Base-by-base conservation (phyloP, 2,329 filamentous ascomycete species). In the Penicillium sp. region DNA sequence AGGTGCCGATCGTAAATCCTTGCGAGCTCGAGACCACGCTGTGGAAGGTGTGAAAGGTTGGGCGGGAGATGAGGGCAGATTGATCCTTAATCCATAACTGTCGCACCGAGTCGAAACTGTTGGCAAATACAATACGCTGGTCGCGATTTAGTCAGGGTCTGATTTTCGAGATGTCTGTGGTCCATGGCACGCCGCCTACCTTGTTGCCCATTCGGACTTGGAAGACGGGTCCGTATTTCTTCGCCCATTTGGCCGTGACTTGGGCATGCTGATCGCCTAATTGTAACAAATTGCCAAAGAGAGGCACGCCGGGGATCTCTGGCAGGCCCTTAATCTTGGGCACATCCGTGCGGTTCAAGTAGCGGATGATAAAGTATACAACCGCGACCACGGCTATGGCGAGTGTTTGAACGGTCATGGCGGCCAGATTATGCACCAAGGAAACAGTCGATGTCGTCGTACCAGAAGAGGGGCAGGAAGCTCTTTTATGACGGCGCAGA, bases 1-100 rank as follows among this genome's bases (percentile, higher is more conserved):
- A 93, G 0, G 91, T 92, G 1, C 91, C 91, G 62, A 95, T 92
- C 0, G 91, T 94, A 75, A 92, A 90, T 6, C 90, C 90, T 67
- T 92, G 89, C 0, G 89, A 91, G 37, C 83, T 86, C 1, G 90
- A 92, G 3, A 93, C 88, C 4, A 93, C 88, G 5, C 84, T 90
- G 76, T 93, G 91, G 75, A 93, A 94, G 0, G 91, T 94, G 75
- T 94, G 90, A 52, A 93, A 85, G 26, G 83, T 91, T 0, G 91
- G 91, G 1, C 91, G 85, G 0, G 89, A 93, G 69, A 93, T 92
- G 60, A 93, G 79, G 0, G 90, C 84, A 0, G 90, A 91, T 69
- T 93, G 90, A 68, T 94, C 88, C 10, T 87, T 89, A 73, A 93
- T 89, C 88, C 90, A 93, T 25, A 94, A 81, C 65, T 80, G 82